Evolutionary conservation across 495 filamentous ascomycete species (phyloP).

Genomic region (Chaetomium cochliodes): DNA sequence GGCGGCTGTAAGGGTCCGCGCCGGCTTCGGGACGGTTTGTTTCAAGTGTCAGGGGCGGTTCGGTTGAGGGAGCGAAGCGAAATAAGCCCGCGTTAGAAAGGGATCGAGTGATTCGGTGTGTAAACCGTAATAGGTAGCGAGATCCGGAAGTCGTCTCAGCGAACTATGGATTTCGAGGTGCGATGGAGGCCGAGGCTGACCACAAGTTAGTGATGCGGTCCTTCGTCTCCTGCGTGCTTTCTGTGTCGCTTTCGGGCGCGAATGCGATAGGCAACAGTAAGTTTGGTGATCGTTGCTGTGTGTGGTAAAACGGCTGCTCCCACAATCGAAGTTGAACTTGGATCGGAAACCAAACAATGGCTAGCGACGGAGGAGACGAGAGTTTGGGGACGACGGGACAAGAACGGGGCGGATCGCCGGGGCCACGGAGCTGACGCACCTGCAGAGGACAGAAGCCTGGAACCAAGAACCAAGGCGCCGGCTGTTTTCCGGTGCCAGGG

Average conservation of each 20-base stretch:
- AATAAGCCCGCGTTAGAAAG: not conserved
- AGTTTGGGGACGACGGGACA: constrained; percentile 7
- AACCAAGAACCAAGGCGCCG: constrained; percentile 13
- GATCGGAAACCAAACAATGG: not conserved
- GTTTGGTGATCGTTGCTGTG: not conserved
- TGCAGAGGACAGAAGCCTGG: constrained; percentile 11
- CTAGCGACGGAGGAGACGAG: not conserved
- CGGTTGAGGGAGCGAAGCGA: constrained; percentile 12
- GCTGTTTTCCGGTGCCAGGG: constrained; percentile 17
- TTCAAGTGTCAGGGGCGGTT: constrained; percentile 6
- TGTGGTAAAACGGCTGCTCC: not conserved
- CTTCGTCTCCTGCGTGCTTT: not conserved
- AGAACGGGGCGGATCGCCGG: constrained; percentile 13
- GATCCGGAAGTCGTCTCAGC: not conserved
- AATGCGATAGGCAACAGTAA: not conserved
- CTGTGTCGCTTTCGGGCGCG: constrained; percentile 1
- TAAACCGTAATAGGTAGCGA: not conserved
- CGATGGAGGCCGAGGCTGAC: constrained; percentile 9
- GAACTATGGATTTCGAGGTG: not conserved
- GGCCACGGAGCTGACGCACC: constrained; percentile 21
- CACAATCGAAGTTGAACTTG: not conserved
- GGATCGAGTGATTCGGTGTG: constrained; percentile 5
- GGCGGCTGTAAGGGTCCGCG: constrained; percentile 23
- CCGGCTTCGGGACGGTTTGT: constrained; percentile 5
- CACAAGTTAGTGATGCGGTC: constrained; percentile 8